phyloP scores from a whole-genome alignment of 2,329 filamentous ascomycete species.

The Verticillium zaregamsianum region DNA sequence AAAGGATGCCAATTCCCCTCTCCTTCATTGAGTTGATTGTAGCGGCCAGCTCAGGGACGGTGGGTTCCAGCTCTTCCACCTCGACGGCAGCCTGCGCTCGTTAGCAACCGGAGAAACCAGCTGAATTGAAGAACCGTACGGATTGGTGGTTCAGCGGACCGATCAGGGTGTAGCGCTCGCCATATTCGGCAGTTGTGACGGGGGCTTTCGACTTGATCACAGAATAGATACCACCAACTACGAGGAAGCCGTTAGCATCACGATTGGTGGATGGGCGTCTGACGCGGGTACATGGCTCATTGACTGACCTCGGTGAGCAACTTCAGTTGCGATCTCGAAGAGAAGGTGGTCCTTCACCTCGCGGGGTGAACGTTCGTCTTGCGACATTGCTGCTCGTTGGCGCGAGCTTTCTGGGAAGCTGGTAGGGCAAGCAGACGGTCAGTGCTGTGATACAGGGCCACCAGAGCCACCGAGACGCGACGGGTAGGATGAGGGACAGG shows the following conservation, averaged over 20 bases:
- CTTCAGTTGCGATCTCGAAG: constrained; percentile 95
- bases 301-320: constrained; percentile 82
- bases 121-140: constrained; percentile 44
- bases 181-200: constrained; percentile 97
- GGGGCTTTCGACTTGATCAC: constrained; percentile 98
- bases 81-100: constrained; percentile 82
- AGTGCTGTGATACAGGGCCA: neutral
- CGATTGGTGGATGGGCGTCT: neutral
- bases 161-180: constrained; percentile 91
- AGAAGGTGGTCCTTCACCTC: constrained; percentile 95
- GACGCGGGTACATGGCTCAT: neutral
- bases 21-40: constrained; percentile 93
- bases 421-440: neutral
- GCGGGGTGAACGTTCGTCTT: constrained; percentile 27
- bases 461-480: neutral
- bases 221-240: constrained; percentile 97
- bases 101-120: constrained; percentile 3
- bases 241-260: neutral
- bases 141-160: constrained; percentile 90
- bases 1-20: constrained; percentile 82
- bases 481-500: neutral
- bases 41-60: constrained; percentile 69
- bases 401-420: neutral
- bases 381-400: neutral
- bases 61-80: constrained; percentile 87